Base-by-base conservation (phyloP, 768 basidiomycete species). In the Cystofilobasidium capitatum region DNA sequence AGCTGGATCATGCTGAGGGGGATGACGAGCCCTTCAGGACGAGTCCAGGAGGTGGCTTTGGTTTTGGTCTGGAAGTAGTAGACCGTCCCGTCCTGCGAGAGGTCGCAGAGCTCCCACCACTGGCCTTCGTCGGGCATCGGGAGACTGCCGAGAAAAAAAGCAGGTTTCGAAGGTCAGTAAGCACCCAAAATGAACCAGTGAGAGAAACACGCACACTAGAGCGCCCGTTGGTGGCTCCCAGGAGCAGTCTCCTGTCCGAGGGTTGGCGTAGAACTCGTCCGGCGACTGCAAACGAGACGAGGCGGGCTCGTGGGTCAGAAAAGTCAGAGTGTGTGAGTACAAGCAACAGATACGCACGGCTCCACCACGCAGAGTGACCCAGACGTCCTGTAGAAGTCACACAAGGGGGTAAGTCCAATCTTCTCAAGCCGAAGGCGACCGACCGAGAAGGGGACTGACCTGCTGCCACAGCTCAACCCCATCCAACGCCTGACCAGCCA, bases 71-170 rank as follows among this genome's bases (percentile, higher is more conserved):
- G 91, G 78, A 94, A 93, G 78, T 91, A 97, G 76, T 97, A 97
- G 4, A 88, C 85, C 65, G 91, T 80, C 36, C 89, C 89, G 54
- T 85, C 87, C 61, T 89, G 82, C 54, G 85, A 83, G 42, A 90
- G 88, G 75, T 97, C 92, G 54, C 81, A 81, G 68, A 96, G 82
- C 77, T 96, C 92, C 92, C 92, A 97, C 91, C 92, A 96, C 75
- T 94, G 91, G 47, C 92, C 91, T 51, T 88, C 85, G 5, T 83
- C 81, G 71, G 81, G 88, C 7, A 89, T 88, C 57, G 92, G 92
- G 54, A 93, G 80, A 58, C 89, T 91, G 72, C 13, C n/a, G n/a
- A 65, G 22, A 63, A 16, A 39, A 31, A 37, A 54, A 26, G 36
- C 51, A 8, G 4, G 29, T 58, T 29, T 26, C 42, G 42, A 60